phyloP scores from a whole-genome alignment of 805 yeast genomes.

The Cephaloascus fragrans region DNA sequence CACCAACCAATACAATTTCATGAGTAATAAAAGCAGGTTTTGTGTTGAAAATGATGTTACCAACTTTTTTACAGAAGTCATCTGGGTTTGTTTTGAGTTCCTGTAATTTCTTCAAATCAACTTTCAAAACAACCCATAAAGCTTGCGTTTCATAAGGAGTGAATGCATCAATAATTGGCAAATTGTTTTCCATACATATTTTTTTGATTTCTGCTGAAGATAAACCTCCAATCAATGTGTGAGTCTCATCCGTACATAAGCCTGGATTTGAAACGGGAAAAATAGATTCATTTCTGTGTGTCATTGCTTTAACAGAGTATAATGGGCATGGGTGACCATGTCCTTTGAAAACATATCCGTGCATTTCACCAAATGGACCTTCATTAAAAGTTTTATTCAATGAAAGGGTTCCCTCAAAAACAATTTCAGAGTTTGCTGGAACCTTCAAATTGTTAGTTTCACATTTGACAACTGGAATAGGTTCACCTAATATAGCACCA shows the following conservation, averaged over 20 bases:
- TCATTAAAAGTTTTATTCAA: constrained; percentile 8
- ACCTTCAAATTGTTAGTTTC: constrained; percentile 13
- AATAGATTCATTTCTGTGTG: constrained; percentile 13
- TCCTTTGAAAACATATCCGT: constrained; percentile 14
- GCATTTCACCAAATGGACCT: constrained; percentile 21
- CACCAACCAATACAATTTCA: constrained; percentile 14
- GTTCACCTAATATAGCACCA: constrained; percentile 15
- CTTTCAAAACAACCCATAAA: constrained; percentile 11
- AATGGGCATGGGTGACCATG: constrained; percentile 14
- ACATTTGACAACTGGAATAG: constrained; percentile 12
- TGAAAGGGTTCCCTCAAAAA: constrained; percentile 13
- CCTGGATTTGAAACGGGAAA: constrained; percentile 17
- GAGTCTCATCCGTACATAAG: constrained; percentile 15
- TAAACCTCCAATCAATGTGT: constrained; percentile 15
- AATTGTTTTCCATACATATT: constrained; percentile 4
- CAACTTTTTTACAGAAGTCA: constrained; percentile 10
- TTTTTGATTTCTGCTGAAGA: constrained; percentile 9
- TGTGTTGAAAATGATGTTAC: constrained; percentile 7
- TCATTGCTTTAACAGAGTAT: constrained; percentile 11
- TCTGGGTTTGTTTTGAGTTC: constrained; percentile 9
- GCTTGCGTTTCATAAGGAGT: constrained; percentile 16
- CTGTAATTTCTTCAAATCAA: constrained; percentile 11
- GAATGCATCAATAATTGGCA: constrained; percentile 12
- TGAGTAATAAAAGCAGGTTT: constrained; percentile 11
- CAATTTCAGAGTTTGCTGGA: constrained; percentile 15